Evolutionary conservation across 805 yeast species (phyloP), one percentile per base, ranked within the genome.

Genomic region (Wickerhamomyces chambardii): DNA sequence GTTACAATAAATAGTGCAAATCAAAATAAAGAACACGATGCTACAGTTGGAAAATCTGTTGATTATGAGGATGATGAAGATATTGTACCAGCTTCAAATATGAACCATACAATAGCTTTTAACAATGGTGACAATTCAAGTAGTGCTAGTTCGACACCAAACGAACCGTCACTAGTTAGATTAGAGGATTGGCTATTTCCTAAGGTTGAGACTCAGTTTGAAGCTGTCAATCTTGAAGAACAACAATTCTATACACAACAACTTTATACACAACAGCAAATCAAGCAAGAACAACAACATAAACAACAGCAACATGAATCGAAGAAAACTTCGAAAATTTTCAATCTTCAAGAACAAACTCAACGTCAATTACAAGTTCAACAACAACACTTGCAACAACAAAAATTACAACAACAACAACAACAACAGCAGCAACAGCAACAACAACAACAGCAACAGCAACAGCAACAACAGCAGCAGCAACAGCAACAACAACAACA

Each of bases 101-200:
- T 21, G 27, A 24, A 24, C 27, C 9, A 24, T 24, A 24, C 14
- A 6, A 8, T 24, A 24, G 9, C 12, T 6, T 11, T 10, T n/a
- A 18, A 15, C 24, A 10, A 11, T 15, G 21, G 12, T 21, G 15
- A 14, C 11, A 15, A 10, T 5, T 14, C 28, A 10, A 28, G 27
- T 24, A 12, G 6, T 12, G 9, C 15, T 24, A n/a, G 15, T 14
- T 24, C 27, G 12, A 30, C 16, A 17, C 16, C 16, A 21, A 24
- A 21, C 15, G n/a, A n/a, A 6, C 7, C 17, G 5, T 5, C 25
- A 19, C n/a, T 19, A 5, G 14, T 29, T 16, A 34, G 18, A 21
- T 48, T 44, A 33, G 50, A 47, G 28, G 55, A 50, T 21, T 47
- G 51, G 53, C 25, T 50, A 16, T 46, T 47, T 21, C 50, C 53